These are phyloP conservation scores for Hagleromyces aurorensis DNA, from an alignment of 805 yeast genomes.

Conservation along the genomic window DNA sequence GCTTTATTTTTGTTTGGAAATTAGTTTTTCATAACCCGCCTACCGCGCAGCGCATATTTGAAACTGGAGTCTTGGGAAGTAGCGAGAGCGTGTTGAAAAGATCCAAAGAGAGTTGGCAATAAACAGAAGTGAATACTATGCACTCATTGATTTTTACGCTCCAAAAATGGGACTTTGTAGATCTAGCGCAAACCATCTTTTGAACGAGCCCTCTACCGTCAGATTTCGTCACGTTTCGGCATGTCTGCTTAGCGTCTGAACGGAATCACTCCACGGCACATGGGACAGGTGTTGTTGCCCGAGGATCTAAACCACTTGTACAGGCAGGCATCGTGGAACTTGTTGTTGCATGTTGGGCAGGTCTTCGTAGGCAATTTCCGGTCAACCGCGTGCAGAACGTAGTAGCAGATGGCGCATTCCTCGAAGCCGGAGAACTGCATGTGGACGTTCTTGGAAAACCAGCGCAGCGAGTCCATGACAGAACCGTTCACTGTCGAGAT, in stretches of 20 bases:
- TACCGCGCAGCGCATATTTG: too few relatives aligned
- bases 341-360: conserved; percentile 86
- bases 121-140: too few relatives aligned
- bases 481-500: conserved; percentile 70
- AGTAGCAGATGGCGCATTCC: conserved; percentile 95
- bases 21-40: too few relatives aligned
- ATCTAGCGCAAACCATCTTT: too few relatives aligned
- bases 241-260: conserved; percentile 21
- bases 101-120: too few relatives aligned
- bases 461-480: conserved; percentile 35
- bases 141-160: too few relatives aligned
- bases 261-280: conserved; percentile 56
- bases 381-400: conserved; percentile 77
- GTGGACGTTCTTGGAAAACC: conserved; percentile 54
- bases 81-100: too few relatives aligned
- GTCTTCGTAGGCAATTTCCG: conserved; percentile 82
- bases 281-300: conserved; percentile 86
- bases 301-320: conserved; percentile 97
- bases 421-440: conserved; percentile 89
- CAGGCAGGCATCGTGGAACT: conserved; percentile 91
- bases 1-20: too few relatives aligned
- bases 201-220: too few relatives aligned
- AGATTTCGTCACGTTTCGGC: too few relatives aligned
- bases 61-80: too few relatives aligned
- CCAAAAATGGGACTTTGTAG: too few relatives aligned